Conservation (phyloP, 208 protist genomes). For the Leishmania lainsoni region DNA sequence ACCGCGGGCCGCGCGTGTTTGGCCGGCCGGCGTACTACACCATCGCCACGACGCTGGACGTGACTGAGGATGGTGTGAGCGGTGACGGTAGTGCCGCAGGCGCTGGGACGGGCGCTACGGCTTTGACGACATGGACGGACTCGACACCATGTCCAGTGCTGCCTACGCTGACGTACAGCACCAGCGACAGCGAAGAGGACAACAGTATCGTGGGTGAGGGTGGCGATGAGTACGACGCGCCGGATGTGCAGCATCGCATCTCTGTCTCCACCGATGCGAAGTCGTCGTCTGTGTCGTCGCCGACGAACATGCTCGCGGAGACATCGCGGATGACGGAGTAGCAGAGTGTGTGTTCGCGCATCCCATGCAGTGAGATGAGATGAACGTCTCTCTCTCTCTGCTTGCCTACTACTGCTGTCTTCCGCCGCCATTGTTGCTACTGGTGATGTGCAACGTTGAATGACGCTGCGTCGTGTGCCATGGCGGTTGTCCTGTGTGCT, state of each 20-base stretch:
- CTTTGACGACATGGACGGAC: neutral
- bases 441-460: neutral
- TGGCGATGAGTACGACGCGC: neutral
- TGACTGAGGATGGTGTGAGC: conserved; percentile 26
- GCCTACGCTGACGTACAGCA: conserved; percentile 35
- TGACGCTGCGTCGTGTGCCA: neutral
- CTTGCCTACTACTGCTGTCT: neutral
- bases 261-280: conserved; percentile 1
- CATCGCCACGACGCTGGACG: conserved; percentile 44
- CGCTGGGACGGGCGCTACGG: neutral
- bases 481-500: neutral
- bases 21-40: conserved; percentile 69
- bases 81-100: neutral
- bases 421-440: neutral
- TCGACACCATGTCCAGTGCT: neutral
- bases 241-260: neutral
- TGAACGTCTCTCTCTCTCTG: neutral
- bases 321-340: neutral
- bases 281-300: neutral
- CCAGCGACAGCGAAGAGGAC: conserved; percentile 17
- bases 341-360: neutral
- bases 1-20: conserved; percentile 50
- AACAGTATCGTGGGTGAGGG: neutral
- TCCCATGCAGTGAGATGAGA: neutral
- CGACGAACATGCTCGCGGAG: neutral